Evolutionary conservation across 371 early-diverging fungal species (phyloP), one percentile per base, ranked within the genome.

Genomic region (Ordospora pajunii): DNA sequence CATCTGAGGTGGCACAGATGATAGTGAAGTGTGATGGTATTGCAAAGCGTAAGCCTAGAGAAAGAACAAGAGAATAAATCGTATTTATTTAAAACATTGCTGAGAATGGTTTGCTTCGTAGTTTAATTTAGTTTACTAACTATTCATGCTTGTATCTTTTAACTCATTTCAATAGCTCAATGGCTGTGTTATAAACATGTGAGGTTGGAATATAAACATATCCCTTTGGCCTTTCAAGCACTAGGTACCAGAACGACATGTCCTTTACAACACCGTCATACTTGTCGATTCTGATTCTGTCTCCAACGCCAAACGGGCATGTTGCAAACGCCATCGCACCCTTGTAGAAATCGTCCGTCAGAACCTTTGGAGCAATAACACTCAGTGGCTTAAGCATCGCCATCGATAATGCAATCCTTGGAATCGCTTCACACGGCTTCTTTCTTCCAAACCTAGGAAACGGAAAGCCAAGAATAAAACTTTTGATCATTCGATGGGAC

Each of bases 21-120:
- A 92, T 99, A 82, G 86, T 99, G 42, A 90, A 97, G 78, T 96
- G 96, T 46, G 97, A 99, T 86, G 93, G 95, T 82, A 93, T 96
- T 80, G 91, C 97, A 83, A 91, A 94, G 80, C 90, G 91, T 80
- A 91, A 92, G 69, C 95, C 94, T 78, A 88, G 94, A 67, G 84
- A 85, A 80, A 75, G 86, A 77, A 73, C 66, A 54, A 74, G 79
- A 46, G 75, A 81, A 69, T 84, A 84, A 76, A 73, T 10, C 43
- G 22, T 45, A 72, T 42, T 46, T 63, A 64, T 63, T 63, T 12
- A 46, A n/a, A 46, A 7, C 6, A 1, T 9, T 42, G 45, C 9
- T 50, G 12, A 17, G 2, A 22, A 17, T 51, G 0, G 9, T 5
- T 62, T 5, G 25, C 62, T 9, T 11, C n/a, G 6, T 23, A 9